Evolutionary conservation across 2,329 filamentous ascomycete species (phyloP).

Genomic region (Chaetoscypha palmicola): DNA sequence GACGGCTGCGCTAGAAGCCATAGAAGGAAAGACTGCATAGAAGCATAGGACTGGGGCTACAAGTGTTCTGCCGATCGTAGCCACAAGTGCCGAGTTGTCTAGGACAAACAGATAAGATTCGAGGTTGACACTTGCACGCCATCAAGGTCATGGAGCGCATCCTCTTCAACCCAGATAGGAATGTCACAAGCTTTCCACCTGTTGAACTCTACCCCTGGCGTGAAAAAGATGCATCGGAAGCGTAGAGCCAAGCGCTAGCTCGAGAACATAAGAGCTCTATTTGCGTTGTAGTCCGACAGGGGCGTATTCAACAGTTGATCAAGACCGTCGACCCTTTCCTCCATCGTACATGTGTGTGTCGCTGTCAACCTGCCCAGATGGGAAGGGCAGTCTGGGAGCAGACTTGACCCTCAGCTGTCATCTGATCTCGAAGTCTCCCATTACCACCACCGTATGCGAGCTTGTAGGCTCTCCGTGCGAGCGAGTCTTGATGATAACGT

Average conservation of each 20-base stretch:
- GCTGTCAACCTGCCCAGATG: constrained; percentile 6
- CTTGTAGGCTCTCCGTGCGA: too few relatives aligned
- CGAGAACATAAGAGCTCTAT: too few relatives aligned
- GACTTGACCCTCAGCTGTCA: too few relatives aligned
- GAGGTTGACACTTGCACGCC: constrained; percentile 12
- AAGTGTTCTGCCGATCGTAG: constrained; percentile 9
- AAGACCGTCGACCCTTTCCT: too few relatives aligned
- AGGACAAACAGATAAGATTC: constrained; percentile 1
- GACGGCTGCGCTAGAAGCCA: constrained; percentile 9
- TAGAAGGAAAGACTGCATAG: constrained; percentile 6
- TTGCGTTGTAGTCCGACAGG: too few relatives aligned
- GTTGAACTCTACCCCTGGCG: not conserved
- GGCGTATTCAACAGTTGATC: too few relatives aligned
- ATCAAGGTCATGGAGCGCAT: constrained; percentile 4
- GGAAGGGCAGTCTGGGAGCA: not conserved
- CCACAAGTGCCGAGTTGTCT: constrained; percentile 12
- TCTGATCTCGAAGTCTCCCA: too few relatives aligned
- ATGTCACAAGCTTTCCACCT: constrained; percentile 13
- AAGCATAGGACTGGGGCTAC: not conserved
- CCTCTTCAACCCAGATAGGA: constrained; percentile 7
- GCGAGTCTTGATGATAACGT: too few relatives aligned
- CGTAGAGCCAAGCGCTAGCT: too few relatives aligned
- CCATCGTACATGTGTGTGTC: too few relatives aligned
- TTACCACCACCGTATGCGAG: too few relatives aligned
- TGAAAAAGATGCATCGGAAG: not conserved